These are phyloP conservation scores for Vicia villosa DNA, from an alignment of 306 rosid species.

Conservation along the genomic window DNA sequence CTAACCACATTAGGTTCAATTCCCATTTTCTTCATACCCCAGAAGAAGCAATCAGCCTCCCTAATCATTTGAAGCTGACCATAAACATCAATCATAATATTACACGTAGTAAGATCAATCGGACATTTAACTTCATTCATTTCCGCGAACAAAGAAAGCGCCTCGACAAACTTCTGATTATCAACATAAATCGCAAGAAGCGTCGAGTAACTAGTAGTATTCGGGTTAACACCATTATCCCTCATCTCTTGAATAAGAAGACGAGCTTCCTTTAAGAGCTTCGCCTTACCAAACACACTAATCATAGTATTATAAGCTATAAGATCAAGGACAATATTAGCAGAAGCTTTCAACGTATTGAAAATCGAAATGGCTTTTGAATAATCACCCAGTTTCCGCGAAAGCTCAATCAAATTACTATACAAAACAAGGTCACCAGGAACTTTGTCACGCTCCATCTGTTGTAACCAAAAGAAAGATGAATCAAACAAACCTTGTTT, in stretches of 20 bases:
- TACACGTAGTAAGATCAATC: conserved; percentile 77
- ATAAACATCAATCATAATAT: conserved; percentile 93
- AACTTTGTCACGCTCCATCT: conserved; percentile 84
- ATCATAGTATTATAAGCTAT: conserved; percentile 83
- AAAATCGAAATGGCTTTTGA: conserved; percentile 88
- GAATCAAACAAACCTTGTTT: conserved; percentile 84
- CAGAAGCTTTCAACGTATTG: conserved; percentile 54
- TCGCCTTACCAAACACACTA: conserved; percentile 89
- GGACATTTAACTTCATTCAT: conserved; percentile 67
- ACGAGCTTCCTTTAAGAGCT: conserved; percentile 81
- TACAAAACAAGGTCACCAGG: conserved; percentile 88
- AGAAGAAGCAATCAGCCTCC: conserved; percentile 88
- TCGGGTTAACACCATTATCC: conserved; percentile 58
- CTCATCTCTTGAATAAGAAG: conserved; percentile 77
- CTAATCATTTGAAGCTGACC: conserved; percentile 94
- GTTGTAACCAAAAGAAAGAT: conserved; percentile 86
- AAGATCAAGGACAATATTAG: conserved; percentile 66
- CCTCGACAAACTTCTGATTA: conserved; percentile 83
- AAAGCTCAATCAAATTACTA: conserved; percentile 84
- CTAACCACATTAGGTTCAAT: conserved; percentile 85
- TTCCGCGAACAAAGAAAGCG: conserved; percentile 75
- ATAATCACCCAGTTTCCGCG: conserved; percentile 74
- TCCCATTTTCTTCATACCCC: conserved; percentile 94
- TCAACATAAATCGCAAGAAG: conserved; percentile 70
- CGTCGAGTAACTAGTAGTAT: conserved; percentile 77